These are phyloP conservation scores for Orbilia brochopaga DNA, from an alignment of 2,329 filamentous ascomycete species.

Conservation along the genomic window DNA sequence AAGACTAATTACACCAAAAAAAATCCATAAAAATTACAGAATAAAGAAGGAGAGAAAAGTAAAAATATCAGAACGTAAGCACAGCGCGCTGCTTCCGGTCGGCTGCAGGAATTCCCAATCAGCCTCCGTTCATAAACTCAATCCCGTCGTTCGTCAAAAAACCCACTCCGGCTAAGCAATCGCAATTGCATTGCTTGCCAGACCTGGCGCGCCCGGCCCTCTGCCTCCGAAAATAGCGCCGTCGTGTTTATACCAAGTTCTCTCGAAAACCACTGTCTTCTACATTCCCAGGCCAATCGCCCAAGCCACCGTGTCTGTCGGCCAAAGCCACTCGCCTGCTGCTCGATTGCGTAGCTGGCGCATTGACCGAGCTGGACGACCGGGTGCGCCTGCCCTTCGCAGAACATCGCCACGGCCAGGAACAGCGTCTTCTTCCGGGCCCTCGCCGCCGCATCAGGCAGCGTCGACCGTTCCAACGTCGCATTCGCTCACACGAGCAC, in stretches of 20 bases:
- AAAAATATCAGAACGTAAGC: neutral
- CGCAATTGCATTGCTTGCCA: neutral
- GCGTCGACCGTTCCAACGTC: neutral
- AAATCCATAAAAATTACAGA: neutral
- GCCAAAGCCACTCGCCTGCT: neutral
- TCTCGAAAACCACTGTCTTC: conserved; percentile 4
- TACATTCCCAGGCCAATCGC: neutral
- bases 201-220: conserved; percentile 33
- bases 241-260: neutral
- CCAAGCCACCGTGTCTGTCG: neutral
- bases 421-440: conserved; percentile 22
- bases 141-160: neutral
- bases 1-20: neutral
- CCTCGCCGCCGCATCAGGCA: conserved; percentile 4
- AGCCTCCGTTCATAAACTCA: too few species aligned
- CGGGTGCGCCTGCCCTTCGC: neutral
- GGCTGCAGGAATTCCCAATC: neutral
- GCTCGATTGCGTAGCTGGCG: neutral
- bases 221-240: conserved; percentile 44
- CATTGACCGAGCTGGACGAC: neutral
- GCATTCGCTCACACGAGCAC: neutral
- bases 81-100: neutral
- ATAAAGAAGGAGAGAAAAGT: neutral
- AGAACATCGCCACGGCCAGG: conserved; percentile 7
- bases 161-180: neutral